phyloP scores from a whole-genome alignment of 1,284 basidiomycete species.

The Melampsora americana region DNA sequence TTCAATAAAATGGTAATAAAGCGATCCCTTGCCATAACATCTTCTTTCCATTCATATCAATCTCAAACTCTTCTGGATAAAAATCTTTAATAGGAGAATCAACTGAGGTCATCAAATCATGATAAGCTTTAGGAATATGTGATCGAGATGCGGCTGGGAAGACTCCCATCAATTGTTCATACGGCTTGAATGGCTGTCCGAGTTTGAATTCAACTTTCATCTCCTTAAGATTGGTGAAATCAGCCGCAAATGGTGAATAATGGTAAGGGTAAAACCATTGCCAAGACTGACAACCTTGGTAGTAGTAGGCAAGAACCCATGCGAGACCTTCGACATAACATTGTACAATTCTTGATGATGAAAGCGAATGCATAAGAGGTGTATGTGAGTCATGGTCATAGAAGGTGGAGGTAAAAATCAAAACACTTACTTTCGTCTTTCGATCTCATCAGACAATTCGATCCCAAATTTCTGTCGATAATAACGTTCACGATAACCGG shows the following conservation, averaged over 20 bases:
- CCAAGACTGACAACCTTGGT: conserved; percentile 94
- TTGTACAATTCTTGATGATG: conserved; percentile 65
- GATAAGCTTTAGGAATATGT: conserved; percentile 83
- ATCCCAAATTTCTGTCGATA: conserved; percentile 90
- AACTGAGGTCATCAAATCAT: conserved; percentile 78
- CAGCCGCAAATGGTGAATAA: conserved; percentile 95
- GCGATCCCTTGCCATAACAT: conserved; percentile 99
- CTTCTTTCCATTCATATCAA: conserved; percentile 99
- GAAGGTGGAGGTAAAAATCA: conserved; percentile 4
- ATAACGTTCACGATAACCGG: conserved; percentile 91
- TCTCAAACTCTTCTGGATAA: conserved; percentile 85
- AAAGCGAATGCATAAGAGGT: conserved; percentile 29
- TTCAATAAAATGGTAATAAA: conserved; percentile 89
- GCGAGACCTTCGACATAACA: conserved; percentile 88
- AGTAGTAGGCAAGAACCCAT: conserved; percentile 98
- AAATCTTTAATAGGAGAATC: conserved; percentile 94
- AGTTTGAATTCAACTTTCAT: conserved; percentile 75
- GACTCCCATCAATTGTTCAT: conserved; percentile 96
- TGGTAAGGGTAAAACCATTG: conserved; percentile 99
- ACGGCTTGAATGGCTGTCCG: conserved; percentile 90
- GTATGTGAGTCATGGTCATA: conserved; percentile 45
- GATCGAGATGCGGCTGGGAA: conserved; percentile 88
- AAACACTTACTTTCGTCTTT: conserved; percentile 69
- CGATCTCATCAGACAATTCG: conserved; percentile 67
- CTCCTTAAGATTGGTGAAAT: conserved; percentile 76